These are phyloP conservation scores for Purshia tridentata DNA, from an alignment of 306 rosid genomes.

Conservation along the genomic window DNA sequence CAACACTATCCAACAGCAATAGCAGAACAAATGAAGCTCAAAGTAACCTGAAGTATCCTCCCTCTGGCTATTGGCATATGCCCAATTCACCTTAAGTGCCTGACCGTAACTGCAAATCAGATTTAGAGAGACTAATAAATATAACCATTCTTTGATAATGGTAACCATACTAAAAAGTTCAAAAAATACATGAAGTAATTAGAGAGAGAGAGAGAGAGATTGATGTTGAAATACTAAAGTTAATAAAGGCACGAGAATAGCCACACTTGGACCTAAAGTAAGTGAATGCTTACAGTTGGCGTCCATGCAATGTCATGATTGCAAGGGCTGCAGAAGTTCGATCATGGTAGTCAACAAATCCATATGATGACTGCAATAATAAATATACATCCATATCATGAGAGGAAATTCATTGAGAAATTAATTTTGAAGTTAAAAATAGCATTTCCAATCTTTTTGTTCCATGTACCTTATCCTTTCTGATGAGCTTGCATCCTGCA, in stretches of 20 bases:
- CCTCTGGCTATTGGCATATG: constrained; percentile 87
- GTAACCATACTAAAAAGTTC: not conserved
- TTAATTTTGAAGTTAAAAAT: not conserved
- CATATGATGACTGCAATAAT: constrained; percentile 74
- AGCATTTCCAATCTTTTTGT: not conserved
- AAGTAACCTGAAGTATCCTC: constrained; percentile 80
- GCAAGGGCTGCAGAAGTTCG: constrained; percentile 69
- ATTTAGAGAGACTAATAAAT: constrained; percentile 8
- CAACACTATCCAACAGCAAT: constrained; percentile 14
- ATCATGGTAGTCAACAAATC: constrained; percentile 79
- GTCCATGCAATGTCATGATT: constrained; percentile 74
- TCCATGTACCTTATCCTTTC: constrained; percentile 67
- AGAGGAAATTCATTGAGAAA: constrained; percentile 1
- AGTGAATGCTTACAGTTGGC: constrained; percentile 58
- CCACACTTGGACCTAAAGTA: not conserved
- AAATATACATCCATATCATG: constrained; percentile 5
- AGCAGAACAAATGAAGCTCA: constrained; percentile 14
- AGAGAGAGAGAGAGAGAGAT: not conserved
- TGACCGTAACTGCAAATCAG: constrained; percentile 65
- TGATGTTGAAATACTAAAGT: not conserved
- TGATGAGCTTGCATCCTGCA: constrained; percentile 85
- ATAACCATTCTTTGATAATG: not conserved
- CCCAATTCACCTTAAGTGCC: constrained; percentile 89
- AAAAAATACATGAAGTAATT: not conserved
- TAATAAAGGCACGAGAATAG: not conserved